These are phyloP conservation scores for Xylaria intraflava DNA, from an alignment of 495 filamentous ascomycete genomes.

Conservation along the genomic window DNA sequence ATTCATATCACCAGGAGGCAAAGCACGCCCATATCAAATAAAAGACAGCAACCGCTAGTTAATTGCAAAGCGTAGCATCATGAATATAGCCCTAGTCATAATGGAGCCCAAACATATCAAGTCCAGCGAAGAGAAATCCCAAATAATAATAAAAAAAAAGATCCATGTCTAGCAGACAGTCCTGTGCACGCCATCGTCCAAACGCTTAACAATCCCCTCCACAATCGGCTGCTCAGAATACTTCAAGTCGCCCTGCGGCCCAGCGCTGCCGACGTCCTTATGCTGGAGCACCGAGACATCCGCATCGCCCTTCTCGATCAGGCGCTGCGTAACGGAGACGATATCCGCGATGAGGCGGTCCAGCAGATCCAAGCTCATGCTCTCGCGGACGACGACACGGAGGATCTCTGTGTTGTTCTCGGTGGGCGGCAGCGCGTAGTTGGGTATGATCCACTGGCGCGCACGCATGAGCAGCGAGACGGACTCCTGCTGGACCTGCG, in stretches of 20 bases:
- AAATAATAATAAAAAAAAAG: too few relatives aligned
- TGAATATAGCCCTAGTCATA: too few relatives aligned
- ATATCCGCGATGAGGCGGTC: conserved; percentile 55
- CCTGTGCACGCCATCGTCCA: conserved; percentile 55
- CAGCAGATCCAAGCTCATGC: conserved; percentile 61
- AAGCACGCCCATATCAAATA: too few relatives aligned
- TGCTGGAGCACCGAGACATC: conserved; percentile 39
- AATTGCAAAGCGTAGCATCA: too few relatives aligned
- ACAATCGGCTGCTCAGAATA: conserved; percentile 13
- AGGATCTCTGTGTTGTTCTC: conserved; percentile 61
- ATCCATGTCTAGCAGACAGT: conserved; percentile 52
- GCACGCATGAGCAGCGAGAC: conserved; percentile 60
- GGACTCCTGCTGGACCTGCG: conserved; percentile 59
- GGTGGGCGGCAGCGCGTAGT: conserved; percentile 63
- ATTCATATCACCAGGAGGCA: too few relatives aligned
- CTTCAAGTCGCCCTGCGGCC: conserved; percentile 2
- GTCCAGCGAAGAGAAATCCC: too few relatives aligned
- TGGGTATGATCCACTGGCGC: conserved; percentile 71
- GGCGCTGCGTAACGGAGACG: conserved; percentile 47
- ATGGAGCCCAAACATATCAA: too few relatives aligned
- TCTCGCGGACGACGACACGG: conserved; percentile 62
- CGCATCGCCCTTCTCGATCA: conserved; percentile 47
- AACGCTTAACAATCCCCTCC: conserved; percentile 25
- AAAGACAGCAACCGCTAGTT: too few relatives aligned
- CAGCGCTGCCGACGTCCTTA: conserved; percentile 22